These are phyloP conservation scores for Colletotrichum musae DNA, from an alignment of 2,329 filamentous ascomycete species.

Conservation along the genomic window DNA sequence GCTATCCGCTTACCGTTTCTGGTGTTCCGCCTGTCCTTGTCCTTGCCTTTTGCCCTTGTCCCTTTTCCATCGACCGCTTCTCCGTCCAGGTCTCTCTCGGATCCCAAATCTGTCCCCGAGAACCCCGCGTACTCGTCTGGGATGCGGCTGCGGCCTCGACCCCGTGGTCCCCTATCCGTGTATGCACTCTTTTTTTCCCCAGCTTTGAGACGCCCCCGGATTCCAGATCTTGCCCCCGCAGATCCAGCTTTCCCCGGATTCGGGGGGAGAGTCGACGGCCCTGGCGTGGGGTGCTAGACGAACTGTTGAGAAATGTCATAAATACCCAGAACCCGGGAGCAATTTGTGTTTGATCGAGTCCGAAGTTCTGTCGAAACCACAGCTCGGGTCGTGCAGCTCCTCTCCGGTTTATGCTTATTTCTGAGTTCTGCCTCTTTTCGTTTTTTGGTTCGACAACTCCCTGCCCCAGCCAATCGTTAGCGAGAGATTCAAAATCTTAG, in stretches of 20 bases:
- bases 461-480: slow-evolving; percentile 1
- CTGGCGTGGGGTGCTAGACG: slow-evolving; percentile 9
- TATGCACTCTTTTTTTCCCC: slow-evolving; percentile 13
- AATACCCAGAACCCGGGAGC: slow-evolving; percentile 32
- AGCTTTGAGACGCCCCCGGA: slow-evolving; percentile 18
- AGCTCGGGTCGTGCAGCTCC: not conserved
- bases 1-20: slow-evolving; percentile 1
- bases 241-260: slow-evolving; percentile 34
- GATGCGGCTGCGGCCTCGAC: slow-evolving; percentile 4
- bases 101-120: slow-evolving; percentile 24
- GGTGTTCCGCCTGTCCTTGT: slow-evolving; percentile 5
- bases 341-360: not conserved
- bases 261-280: slow-evolving; percentile 2
- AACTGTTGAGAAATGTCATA: slow-evolving; percentile 17
- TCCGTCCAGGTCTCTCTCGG: slow-evolving; percentile 8
- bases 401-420: slow-evolving; percentile 34
- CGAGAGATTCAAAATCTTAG: slow-evolving; percentile 5
- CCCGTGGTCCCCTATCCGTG: too few relatives aligned
- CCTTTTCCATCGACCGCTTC: slow-evolving; percentile 22
- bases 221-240: slow-evolving; percentile 35
- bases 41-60: slow-evolving; percentile 15
- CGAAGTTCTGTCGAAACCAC: not conserved
- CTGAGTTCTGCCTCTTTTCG: not conserved
- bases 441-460: not conserved
- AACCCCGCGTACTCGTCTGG: slow-evolving; percentile 19